A percentile compares a stretch with the other conserved stretches of the same genome.
These are phyloP conservation scores for Drechmeria coniospora DNA, from an alignment of 2,329 filamentous ascomycete genomes.

Conservation along the genomic window DNA sequence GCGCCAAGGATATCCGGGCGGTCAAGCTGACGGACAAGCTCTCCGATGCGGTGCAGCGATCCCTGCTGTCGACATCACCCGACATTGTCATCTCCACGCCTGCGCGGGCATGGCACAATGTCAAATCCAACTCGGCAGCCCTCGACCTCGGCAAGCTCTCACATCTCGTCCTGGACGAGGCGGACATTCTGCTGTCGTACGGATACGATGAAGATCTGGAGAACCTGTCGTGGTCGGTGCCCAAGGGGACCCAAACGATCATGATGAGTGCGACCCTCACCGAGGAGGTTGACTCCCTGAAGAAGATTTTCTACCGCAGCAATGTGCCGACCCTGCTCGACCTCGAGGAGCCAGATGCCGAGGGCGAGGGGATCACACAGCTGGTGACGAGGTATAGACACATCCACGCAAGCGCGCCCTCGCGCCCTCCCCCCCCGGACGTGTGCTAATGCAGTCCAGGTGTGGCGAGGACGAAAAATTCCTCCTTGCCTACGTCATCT, in stretches of 20 bases:
- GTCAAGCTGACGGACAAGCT: slow-evolving; percentile 86
- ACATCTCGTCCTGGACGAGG: slow-evolving; percentile 82
- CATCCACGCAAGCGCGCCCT: too few relatives aligned
- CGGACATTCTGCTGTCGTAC: slow-evolving; percentile 84
- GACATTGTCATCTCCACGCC: slow-evolving; percentile 89
- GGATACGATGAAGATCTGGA: slow-evolving; percentile 86
- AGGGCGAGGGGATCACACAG: slow-evolving; percentile 65
- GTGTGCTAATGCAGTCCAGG: slow-evolving; percentile 20
- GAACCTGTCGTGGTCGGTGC: slow-evolving; percentile 60
- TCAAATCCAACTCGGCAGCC: slow-evolving; percentile 47
- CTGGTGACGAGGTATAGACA: slow-evolving; percentile 57
- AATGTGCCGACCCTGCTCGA: slow-evolving; percentile 60
- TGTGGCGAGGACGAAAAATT: slow-evolving; percentile 98
- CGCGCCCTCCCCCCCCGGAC: neutral
- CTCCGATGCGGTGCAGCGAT: slow-evolving; percentile 74
- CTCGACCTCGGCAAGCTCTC: slow-evolving; percentile 57
- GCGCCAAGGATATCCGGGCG: slow-evolving; percentile 65
- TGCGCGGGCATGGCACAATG: slow-evolving; percentile 62
- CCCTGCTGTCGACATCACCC: slow-evolving; percentile 69
- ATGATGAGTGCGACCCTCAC: slow-evolving; percentile 90
- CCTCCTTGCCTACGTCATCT: slow-evolving; percentile 79
- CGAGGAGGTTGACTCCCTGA: slow-evolving; percentile 71
- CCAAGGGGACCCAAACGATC: slow-evolving; percentile 75
- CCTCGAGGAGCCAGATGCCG: slow-evolving; percentile 66
- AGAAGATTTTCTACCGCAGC: slow-evolving; percentile 63